These are phyloP conservation scores for Thalia dealbata DNA, from an alignment of 176 grass and related monocot genomes.

Conservation along the genomic window DNA sequence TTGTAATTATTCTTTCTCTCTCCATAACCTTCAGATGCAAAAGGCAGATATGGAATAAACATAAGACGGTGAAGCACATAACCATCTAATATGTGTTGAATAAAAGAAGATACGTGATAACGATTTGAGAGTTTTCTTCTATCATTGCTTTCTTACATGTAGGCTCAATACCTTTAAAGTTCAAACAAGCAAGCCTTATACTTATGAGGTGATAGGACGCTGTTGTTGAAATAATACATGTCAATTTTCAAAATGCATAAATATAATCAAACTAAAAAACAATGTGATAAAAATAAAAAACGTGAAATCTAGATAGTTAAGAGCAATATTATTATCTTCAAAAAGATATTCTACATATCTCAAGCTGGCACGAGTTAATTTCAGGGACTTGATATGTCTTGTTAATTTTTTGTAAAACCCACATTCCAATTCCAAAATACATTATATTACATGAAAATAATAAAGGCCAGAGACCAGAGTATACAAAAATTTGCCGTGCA, in stretches of 20 bases:
- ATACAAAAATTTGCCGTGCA: neutral
- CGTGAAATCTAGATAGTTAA: neutral
- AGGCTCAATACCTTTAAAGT: neutral
- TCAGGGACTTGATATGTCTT: neutral
- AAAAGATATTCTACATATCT: neutral
- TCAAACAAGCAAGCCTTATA: neutral
- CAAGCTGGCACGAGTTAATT: neutral
- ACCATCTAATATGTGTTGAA: neutral
- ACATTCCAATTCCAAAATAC: neutral
- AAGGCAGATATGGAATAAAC: neutral
- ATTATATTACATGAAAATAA: neutral
- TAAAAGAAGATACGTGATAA: neutral
- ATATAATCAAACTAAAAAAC: neutral
- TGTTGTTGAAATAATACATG: neutral
- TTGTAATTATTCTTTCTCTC: slow-evolving; percentile 44
- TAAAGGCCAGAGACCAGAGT: neutral
- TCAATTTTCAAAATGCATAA: neutral
- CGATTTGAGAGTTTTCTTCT: too few relatives aligned
- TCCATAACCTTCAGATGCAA: slow-evolving; percentile 45
- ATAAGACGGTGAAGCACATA: neutral
- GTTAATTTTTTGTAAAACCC: neutral
- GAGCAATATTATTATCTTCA: neutral
- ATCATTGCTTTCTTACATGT: neutral
- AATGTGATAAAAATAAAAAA: neutral
- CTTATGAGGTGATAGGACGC: neutral